phyloP scores from a whole-genome alignment of 768 basidiomycete genomes.

The Amanita exitialis region DNA sequence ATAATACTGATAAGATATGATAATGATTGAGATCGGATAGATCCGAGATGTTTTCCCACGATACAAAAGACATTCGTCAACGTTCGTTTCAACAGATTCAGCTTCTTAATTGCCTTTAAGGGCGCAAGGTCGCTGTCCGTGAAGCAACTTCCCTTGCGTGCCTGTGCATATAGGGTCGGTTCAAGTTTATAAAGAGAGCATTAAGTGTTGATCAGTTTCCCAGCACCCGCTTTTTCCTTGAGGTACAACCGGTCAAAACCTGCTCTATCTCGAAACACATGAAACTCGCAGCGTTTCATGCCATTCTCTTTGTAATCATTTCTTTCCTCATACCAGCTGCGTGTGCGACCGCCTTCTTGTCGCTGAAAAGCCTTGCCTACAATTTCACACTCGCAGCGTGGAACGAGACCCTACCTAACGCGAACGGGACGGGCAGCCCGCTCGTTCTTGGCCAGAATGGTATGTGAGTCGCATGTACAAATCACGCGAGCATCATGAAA shows the following conservation, averaged over 20 bases:
- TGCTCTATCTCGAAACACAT: not conserved
- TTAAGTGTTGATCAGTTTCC: too few relatives aligned
- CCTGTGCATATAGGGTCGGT: not conserved
- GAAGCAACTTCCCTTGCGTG: too few relatives aligned
- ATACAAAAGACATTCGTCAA: too few relatives aligned
- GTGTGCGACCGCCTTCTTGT: not conserved
- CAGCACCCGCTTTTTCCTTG: not conserved
- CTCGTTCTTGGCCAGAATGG: constrained; percentile 33
- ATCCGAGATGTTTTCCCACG: too few relatives aligned
- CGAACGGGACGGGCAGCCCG: constrained; percentile 34
- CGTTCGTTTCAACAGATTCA: too few relatives aligned
- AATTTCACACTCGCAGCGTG: constrained; percentile 38
- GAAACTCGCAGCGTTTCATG: not conserved
- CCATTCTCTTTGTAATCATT: not conserved
- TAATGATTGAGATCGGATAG: too few relatives aligned
- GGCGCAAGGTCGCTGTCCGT: too few relatives aligned
- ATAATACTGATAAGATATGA: too few relatives aligned
- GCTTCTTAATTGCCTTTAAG: too few relatives aligned
- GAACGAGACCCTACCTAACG: constrained; percentile 30
- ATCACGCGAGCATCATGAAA: not conserved
- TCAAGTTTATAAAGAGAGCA: not conserved
- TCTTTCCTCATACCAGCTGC: not conserved
- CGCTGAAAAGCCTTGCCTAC: constrained; percentile 14
- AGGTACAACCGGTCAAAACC: not conserved
- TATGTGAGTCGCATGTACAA: constrained; percentile 7